These are phyloP conservation scores for Mycena filopes DNA, from an alignment of 768 basidiomycete genomes.

Conservation along the genomic window DNA sequence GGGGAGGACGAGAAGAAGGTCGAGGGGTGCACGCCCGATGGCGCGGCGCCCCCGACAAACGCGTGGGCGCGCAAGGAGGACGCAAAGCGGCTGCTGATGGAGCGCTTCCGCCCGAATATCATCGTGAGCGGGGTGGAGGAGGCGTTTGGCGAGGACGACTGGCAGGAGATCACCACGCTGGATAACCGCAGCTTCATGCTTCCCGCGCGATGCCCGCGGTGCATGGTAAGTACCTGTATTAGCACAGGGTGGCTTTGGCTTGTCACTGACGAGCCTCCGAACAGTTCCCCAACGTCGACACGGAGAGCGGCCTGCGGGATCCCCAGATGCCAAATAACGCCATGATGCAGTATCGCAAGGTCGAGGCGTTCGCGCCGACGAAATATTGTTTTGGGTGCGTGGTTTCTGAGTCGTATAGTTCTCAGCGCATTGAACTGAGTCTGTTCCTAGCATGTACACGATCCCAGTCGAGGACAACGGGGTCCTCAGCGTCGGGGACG, in stretches of 20 bases:
- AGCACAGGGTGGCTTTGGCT: not conserved
- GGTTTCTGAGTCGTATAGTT: not conserved
- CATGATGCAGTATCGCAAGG: conserved; percentile 35
- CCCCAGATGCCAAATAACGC: conserved; percentile 33
- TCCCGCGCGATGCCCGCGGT: conserved; percentile 28
- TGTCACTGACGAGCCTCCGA: not conserved
- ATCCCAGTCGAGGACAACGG: conserved; percentile 25
- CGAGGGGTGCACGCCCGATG: conserved; percentile 26
- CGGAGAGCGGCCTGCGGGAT: conserved; percentile 27
- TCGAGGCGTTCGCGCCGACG: conserved; percentile 14
- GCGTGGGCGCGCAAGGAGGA: conserved; percentile 21
- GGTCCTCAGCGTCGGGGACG: conserved; percentile 28
- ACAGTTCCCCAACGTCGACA: conserved; percentile 34
- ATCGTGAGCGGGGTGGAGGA: conserved; percentile 28
- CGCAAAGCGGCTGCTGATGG: conserved; percentile 29
- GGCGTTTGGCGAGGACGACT: conserved; percentile 33
- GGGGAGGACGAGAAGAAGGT: conserved; percentile 14
- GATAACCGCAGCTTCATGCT: conserved; percentile 20
- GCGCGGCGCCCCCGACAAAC: conserved; percentile 5
- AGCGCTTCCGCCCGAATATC: conserved; percentile 32
- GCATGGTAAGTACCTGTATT: conserved; percentile 22
- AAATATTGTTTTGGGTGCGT: conserved; percentile 34
- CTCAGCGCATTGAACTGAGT: not conserved
- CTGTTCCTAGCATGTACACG: conserved; percentile 31
- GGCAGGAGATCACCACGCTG: conserved; percentile 29